Evolutionary conservation across 164 flowering plant species (phyloP).

Genomic region (Kalanchoe fedtschenkoi): DNA sequence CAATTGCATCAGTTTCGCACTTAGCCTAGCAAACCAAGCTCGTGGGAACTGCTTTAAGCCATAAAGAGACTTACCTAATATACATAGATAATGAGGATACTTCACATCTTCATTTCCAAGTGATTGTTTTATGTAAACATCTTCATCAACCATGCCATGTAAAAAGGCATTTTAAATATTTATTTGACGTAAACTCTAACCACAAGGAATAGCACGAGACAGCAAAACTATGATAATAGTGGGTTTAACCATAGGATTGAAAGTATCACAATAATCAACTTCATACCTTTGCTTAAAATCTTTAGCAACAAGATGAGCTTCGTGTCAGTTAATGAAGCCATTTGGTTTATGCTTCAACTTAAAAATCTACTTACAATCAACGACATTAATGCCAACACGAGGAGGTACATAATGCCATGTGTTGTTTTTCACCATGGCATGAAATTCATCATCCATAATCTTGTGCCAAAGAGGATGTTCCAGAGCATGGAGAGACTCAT

Average conservation of each 20-base stretch:
- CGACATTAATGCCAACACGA: no score
- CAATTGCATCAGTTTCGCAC: background rate
- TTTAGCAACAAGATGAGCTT: constrained; percentile 6
- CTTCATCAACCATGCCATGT: background rate
- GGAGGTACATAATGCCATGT: no score
- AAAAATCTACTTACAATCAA: no score
- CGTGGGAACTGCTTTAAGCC: constrained; percentile 1
- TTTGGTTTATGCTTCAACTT: background rate
- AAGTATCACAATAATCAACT: constrained; percentile 2
- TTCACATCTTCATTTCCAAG: background rate
- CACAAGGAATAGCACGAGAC: background rate
- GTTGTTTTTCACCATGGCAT: no score
- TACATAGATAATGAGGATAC: background rate
- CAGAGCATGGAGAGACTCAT: no score
- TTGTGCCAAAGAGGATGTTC: no score
- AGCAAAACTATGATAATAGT: background rate
- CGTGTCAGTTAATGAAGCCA: background rate
- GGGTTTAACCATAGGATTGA: constrained; percentile 8
- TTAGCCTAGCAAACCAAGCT: background rate
- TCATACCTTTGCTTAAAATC: constrained; percentile 3
- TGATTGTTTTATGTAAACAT: background rate
- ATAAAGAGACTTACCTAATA: background rate
- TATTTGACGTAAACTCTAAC: background rate
- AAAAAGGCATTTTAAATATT: constrained; percentile 2
- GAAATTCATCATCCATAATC: no score